Conservation (phyloP, 768 basidiomycete genomes). For the Tricholoma matsutake region DNA sequence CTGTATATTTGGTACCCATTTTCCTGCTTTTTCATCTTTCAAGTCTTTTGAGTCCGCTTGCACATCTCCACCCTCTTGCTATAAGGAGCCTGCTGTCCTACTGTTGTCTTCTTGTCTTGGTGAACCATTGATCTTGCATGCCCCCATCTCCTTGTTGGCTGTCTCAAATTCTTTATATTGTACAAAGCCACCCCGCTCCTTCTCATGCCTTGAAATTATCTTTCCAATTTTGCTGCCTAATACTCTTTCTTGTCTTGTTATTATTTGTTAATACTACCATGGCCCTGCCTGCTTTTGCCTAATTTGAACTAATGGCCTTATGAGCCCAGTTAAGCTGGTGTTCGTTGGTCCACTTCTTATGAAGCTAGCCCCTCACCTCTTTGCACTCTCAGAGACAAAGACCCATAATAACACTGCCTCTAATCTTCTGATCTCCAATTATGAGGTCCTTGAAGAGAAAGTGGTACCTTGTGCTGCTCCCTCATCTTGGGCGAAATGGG, state of each 20-base stretch:
- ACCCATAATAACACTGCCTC: neutral
- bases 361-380: conserved; percentile 2
- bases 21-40: neutral
- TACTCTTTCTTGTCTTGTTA: conserved; percentile 2
- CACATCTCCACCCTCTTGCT: neutral
- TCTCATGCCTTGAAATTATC: neutral
- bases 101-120: neutral
- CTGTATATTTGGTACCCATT: neutral
- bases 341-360: neutral
- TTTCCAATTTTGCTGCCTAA: neutral
- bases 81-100: neutral
- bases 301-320: conserved; percentile 1
- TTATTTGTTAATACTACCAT: neutral
- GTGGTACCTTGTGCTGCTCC: conserved; percentile 1
- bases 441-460: conserved; percentile 9
- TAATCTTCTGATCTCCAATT: neutral
- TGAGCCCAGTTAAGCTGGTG: conserved; percentile 5
- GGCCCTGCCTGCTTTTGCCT: neutral
- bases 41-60: neutral
- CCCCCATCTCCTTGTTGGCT: neutral
- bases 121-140: neutral
- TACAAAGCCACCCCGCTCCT: no score
- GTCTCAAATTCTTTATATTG: neutral
- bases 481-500: conserved; percentile 2
- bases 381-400: neutral